These are phyloP conservation scores for Sporisorium iseilematis-ciliati DNA, from an alignment of 1,284 basidiomycete genomes.

Conservation along the genomic window DNA sequence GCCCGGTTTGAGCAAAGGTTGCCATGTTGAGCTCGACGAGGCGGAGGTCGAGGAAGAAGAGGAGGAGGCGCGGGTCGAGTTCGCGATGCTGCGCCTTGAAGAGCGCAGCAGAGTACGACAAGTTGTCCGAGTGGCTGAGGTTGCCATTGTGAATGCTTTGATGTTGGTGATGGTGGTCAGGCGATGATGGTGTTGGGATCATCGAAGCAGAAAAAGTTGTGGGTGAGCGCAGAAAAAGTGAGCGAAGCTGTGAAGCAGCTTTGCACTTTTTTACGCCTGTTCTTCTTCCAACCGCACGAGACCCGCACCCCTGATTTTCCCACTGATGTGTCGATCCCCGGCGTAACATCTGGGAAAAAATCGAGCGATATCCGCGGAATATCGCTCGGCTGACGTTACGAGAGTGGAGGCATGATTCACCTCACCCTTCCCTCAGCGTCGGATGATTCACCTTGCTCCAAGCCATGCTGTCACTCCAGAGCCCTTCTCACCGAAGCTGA, in stretches of 20 bases:
- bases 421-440: no score
- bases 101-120: constrained; percentile 6
- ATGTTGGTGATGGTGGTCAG: neutral
- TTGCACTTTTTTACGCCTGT: neutral
- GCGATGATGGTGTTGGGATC: neutral
- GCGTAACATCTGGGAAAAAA: constrained; percentile 5
- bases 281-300: constrained; percentile 46
- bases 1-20: constrained; percentile 76
- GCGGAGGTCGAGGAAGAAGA: constrained; percentile 22
- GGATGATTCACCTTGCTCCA: neutral
- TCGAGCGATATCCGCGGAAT: constrained; percentile 20
- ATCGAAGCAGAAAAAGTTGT: no score
- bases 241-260: constrained; percentile 5
- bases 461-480: constrained; percentile 12
- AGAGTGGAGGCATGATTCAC: constrained; percentile 1
- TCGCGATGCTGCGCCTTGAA: constrained; percentile 6
- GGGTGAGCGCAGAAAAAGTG: constrained; percentile 3
- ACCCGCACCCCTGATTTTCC: neutral
- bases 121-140: constrained; percentile 16
- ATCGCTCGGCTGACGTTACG: constrained; percentile 9
- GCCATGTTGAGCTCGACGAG: constrained; percentile 45
- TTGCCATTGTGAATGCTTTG: constrained; percentile 11
- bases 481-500: neutral
- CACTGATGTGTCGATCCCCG: no score
- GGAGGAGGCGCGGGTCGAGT: constrained; percentile 17